A percentile compares a stretch with the other conserved stretches of the same genome.
These are phyloP conservation scores for Crithidia brevicula DNA, from an alignment of 208 protist species.

Conservation along the genomic window DNA sequence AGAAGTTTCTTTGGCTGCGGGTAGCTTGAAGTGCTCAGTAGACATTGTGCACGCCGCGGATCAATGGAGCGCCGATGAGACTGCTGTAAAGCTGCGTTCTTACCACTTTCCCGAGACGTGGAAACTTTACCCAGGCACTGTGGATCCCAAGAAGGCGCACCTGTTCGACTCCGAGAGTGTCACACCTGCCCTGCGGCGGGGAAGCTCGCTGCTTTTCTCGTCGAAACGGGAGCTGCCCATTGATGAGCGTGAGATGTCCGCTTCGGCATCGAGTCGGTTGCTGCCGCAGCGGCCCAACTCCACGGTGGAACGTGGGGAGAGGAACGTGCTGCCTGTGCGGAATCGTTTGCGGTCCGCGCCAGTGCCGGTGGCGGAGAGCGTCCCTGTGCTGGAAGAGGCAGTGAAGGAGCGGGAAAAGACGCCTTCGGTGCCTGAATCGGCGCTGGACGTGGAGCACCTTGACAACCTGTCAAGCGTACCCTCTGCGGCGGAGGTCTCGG, in stretches of 20 bases:
- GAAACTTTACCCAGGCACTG: conserved; percentile 16
- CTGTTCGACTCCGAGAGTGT: neutral
- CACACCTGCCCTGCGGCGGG: neutral
- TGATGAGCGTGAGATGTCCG: neutral
- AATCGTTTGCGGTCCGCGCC: conserved; percentile 1
- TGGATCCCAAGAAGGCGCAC: neutral
- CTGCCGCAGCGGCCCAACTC: neutral
- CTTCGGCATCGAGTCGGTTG: neutral
- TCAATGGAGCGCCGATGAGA: neutral
- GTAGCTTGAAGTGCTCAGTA: conserved; percentile 29
- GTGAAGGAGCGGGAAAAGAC: neutral
- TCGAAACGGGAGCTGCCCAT: neutral
- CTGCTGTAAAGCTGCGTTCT: conserved; percentile 15
- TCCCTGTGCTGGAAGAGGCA: neutral
- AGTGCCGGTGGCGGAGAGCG: neutral
- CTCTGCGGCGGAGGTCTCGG: conserved; percentile 3
- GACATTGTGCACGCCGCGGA: conserved; percentile 27
- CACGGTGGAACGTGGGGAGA: neutral
- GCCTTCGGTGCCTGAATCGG: neutral
- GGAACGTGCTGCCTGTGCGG: neutral
- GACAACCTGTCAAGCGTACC: neutral
- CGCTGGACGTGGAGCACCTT: neutral
- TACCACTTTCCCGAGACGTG: conserved; percentile 38
- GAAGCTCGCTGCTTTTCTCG: neutral
- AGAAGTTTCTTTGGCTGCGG: conserved; percentile 19